Conservation (phyloP, 1,284 basidiomycete genomes). For the Fomitopsis betulina region DNA sequence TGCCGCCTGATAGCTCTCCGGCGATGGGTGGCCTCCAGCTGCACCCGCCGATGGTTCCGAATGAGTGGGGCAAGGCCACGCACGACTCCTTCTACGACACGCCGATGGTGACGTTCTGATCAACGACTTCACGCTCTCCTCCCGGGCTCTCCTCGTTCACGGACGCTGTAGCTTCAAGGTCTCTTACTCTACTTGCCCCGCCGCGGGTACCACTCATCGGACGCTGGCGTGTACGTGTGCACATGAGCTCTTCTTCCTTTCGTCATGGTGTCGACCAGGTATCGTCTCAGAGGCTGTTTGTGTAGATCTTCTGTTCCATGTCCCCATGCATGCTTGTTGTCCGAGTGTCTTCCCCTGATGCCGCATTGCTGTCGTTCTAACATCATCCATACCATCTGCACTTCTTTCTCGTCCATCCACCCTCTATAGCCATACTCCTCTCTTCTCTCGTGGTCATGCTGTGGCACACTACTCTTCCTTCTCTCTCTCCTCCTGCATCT, state of each 20-base stretch:
- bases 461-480: not conserved
- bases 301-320: conserved; percentile 13
- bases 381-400: not conserved
- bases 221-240: conserved; percentile 1
- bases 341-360: conserved; percentile 17
- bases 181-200: not conserved
- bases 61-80: conserved; percentile 26
- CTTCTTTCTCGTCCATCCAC: conserved; percentile 7
- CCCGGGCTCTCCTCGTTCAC: conserved; percentile 5
- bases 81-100: conserved; percentile 25
- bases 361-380: conserved; percentile 9
- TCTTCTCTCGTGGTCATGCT: conserved; percentile 4
- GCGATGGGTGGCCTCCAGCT: conserved; percentile 31
- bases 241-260: conserved; percentile 2
- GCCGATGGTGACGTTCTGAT: conserved; percentile 26
- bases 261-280: conserved; percentile 8
- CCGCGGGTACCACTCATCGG: conserved; percentile 14
- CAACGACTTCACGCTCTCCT: conserved; percentile 9
- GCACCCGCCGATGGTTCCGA: conserved; percentile 36
- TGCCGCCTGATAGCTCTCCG: conserved; percentile 35
- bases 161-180: conserved; percentile 1
- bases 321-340: conserved; percentile 4
- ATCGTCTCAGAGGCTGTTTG: conserved; percentile 14
- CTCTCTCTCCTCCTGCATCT: conserved; percentile 4
- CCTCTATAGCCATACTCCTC: conserved; percentile 15